Evolutionary conservation across 495 filamentous ascomycete genomes (phyloP).

Genomic region (Neurospora sp.): DNA sequence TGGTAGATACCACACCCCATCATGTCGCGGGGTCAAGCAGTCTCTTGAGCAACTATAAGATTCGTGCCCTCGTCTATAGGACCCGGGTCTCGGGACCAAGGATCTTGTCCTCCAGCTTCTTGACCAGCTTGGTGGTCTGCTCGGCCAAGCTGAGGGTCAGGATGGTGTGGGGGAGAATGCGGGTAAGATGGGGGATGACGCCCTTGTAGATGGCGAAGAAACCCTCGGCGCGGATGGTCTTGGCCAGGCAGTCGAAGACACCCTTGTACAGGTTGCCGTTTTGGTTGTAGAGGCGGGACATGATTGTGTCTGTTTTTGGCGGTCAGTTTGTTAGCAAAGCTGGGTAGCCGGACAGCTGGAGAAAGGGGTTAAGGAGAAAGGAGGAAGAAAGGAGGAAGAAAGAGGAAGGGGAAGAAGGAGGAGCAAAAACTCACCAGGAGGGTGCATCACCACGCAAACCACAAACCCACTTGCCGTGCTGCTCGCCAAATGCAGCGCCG

Average conservation of each 20-base stretch:
- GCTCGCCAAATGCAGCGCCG: constrained; percentile 79
- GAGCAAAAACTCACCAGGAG: constrained; percentile 54
- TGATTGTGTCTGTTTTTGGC: constrained; percentile 69
- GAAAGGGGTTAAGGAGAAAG: background rate
- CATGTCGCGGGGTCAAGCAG: background rate
- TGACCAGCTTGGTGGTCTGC: constrained; percentile 89
- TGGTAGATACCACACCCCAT: background rate
- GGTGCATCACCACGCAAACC: constrained; percentile 97
- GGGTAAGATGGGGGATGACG: constrained; percentile 86
- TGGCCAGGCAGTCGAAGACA: constrained; percentile 82
- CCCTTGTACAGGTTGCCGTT: constrained; percentile 90
- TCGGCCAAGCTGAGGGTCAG: constrained; percentile 88
- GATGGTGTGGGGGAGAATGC: constrained; percentile 92
- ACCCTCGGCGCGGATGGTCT: constrained; percentile 88
- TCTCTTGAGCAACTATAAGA: background rate
- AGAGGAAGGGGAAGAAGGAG: background rate
- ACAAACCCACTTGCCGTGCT: constrained; percentile 90
- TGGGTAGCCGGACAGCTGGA: background rate
- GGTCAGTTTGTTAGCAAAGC: background rate
- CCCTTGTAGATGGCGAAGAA: constrained; percentile 95
- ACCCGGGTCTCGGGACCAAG: constrained; percentile 25
- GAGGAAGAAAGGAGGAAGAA: background rate
- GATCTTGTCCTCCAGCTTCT: constrained; percentile 62
- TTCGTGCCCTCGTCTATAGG: constrained; percentile 6
- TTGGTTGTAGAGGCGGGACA: constrained; percentile 98